phyloP scores from a whole-genome alignment of 2,329 filamentous ascomycete species.

The Didymella arachidicola region DNA sequence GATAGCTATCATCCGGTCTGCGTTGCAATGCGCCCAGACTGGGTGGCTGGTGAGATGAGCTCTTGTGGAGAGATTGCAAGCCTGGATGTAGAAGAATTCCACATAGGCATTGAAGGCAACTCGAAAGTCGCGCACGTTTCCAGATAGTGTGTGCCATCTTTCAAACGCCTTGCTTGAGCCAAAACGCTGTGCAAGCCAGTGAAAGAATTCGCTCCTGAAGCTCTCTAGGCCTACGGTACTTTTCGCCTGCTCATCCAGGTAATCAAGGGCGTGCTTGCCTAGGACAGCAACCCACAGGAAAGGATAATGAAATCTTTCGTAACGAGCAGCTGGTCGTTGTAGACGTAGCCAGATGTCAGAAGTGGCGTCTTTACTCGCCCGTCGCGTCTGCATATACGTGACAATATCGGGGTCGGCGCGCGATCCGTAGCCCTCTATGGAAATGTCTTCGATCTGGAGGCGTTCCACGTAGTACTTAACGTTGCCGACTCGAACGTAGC shows the following conservation, averaged over 20 bases:
- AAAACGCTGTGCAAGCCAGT: constrained; percentile 64
- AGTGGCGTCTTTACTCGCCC: constrained; percentile 27
- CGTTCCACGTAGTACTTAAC: constrained; percentile 60
- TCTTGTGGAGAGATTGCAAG: constrained; percentile 57
- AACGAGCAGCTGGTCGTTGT: constrained; percentile 63
- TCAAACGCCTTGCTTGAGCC: constrained; percentile 53
- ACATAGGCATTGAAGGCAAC: constrained; percentile 66
- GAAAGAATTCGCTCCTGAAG: constrained; percentile 66
- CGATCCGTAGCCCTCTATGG: constrained; percentile 71
- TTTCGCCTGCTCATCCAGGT: constrained; percentile 51
- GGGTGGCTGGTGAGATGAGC: constrained; percentile 48
- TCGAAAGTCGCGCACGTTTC: constrained; percentile 66
- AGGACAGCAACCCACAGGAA: constrained; percentile 77
- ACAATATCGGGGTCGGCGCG: constrained; percentile 57
- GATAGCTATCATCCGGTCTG: constrained; percentile 14
- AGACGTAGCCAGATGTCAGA: constrained; percentile 71
- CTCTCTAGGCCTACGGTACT: constrained; percentile 59
- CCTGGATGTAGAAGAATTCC: constrained; percentile 72
- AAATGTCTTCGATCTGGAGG: constrained; percentile 65
- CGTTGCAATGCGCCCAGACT: constrained; percentile 62
- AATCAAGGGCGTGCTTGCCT: constrained; percentile 76
- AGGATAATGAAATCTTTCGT: constrained; percentile 66
- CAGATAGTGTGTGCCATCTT: constrained; percentile 61
- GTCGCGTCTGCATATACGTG: constrained; percentile 70
- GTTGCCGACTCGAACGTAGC: constrained; percentile 56